Evolutionary conservation across 768 basidiomycete genomes (phyloP).

Genomic region (Rhodotorula babjevae): DNA sequence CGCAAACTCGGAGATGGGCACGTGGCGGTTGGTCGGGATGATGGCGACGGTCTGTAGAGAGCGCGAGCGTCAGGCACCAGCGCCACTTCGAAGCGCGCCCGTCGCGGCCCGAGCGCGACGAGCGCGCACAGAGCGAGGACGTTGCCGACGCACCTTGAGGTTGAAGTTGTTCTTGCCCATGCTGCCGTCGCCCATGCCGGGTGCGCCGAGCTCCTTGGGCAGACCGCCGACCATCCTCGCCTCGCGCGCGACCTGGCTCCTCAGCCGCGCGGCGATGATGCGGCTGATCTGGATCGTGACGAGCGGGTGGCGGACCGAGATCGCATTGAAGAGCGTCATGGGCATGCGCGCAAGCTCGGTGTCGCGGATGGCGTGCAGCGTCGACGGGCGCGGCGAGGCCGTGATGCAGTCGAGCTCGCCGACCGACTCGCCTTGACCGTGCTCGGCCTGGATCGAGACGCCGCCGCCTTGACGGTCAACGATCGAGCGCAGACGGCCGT

Average conservation of each 20-base stretch:
- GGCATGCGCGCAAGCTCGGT: conserved; percentile 97
- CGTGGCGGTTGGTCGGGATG: conserved; percentile 74
- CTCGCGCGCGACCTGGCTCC: conserved; percentile 61
- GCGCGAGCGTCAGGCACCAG: neutral
- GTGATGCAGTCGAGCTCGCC: conserved; percentile 98
- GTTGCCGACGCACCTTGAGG: conserved; percentile 47
- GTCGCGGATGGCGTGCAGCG: conserved; percentile 95
- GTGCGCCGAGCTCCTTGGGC: conserved; percentile 21
- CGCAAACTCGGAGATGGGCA: conserved; percentile 85
- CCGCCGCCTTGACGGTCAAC: conserved; percentile 70
- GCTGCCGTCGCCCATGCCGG: conserved; percentile 48
- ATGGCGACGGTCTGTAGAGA: conserved; percentile 77
- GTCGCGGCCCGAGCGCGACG: no score
- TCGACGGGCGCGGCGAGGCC: conserved; percentile 74
- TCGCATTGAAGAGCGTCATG: conserved; percentile 93
- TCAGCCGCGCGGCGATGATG: conserved; percentile 87
- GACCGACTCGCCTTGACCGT: conserved; percentile 94
- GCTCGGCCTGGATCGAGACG: conserved; percentile 80
- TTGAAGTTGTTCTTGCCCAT: conserved; percentile 75
- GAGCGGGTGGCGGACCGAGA: conserved; percentile 48
- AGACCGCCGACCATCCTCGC: conserved; percentile 3
- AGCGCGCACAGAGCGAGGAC: no score
- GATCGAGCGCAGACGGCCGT: conserved; percentile 88
- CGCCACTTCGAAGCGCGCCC: no score
- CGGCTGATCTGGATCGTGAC: conserved; percentile 55